Evolutionary conservation across 805 yeast species (phyloP).

Genomic region (Candida awuae): DNA sequence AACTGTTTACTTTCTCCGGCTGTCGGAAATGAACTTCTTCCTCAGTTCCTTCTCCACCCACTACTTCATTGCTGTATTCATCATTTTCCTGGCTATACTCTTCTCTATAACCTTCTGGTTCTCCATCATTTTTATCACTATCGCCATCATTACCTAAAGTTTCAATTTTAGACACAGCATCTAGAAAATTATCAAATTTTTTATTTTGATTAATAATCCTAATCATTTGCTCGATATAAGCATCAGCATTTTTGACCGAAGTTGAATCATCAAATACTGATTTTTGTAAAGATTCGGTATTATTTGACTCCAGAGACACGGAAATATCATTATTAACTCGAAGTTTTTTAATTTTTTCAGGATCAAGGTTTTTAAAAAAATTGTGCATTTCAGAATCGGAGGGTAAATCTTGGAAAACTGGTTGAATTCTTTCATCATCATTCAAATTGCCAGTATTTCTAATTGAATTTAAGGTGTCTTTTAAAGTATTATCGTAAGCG

Average conservation of each 20-base stretch:
- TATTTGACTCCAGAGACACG: conserved; percentile 7
- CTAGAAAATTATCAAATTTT: conserved; percentile 20
- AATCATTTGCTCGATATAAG: conserved; percentile 20
- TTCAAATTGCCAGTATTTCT: conserved; percentile 11
- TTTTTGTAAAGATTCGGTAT: too few relatives aligned
- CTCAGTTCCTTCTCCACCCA: too few relatives aligned
- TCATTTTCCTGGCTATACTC: conserved; percentile 1
- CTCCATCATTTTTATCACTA: neutral
- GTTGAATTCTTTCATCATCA: conserved; percentile 6
- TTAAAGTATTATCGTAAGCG: conserved; percentile 16
- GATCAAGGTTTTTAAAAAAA: conserved; percentile 1
- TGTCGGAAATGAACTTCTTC: too few relatives aligned
- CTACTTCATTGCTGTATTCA: too few relatives aligned
- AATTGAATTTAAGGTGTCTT: conserved; percentile 15
- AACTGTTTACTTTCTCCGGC: too few relatives aligned
- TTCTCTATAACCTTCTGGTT: too few relatives aligned
- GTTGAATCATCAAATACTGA: neutral
- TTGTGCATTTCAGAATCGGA: conserved; percentile 6
- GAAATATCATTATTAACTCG: conserved; percentile 3
- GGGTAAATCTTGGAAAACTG: conserved; percentile 3
- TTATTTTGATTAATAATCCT: conserved; percentile 18
- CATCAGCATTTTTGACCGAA: conserved; percentile 15
- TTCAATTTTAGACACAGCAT: conserved; percentile 17
- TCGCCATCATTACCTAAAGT: conserved; percentile 10
- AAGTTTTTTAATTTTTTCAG: conserved; percentile 4